Evolutionary conservation across 2,329 filamentous ascomycete genomes (phyloP), one percentile per base, ranked within the genome.

Genomic region (Penicillium sp.): DNA sequence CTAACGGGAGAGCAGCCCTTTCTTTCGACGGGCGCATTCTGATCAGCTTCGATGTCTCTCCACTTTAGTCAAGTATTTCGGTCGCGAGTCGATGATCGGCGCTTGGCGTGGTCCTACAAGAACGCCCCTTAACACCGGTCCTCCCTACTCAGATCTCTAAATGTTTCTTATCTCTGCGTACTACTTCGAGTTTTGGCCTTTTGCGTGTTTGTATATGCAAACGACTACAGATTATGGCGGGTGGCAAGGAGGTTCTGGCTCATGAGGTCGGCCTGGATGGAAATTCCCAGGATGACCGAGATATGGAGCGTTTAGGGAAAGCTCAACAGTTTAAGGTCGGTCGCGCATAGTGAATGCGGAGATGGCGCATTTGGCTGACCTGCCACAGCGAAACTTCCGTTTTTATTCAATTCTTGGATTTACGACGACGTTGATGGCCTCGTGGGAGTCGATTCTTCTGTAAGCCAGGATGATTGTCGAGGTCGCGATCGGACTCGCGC

Each of bases 251-350:
- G 50, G 42, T 66, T 28, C 12, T 59, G 42, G 60, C 63, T 42
- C 62, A 70, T 12, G 67, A 68, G 47, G 54, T 62, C 30, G 64
- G 53, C 19, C 42, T 69, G 7, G 66, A 68, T 5, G 35, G 55
- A 10, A 63, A 37, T 17, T 59, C 60, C 37, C 69, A 71, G 56
- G 69, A 71, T 68, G 69, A 71, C 28, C 65, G 62, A 49, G 69
- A 84, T 63, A 85, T 84, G 82, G 73, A 75, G 54, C 79, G 82
- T 17, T 75, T 84, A 75, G 82, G 82, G 50, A 84, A 83, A 72
- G 72, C 75, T 47, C 82, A 84, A 68, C 79, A 84, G 62, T 75
- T 84, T 58, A 78, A 79, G 60, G 80, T 72, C 13, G 50, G 71
- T 65, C 13, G 19, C 2, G 38, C 13, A 22, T 28, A 45, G 35